These are phyloP conservation scores for Macroventuria anomochaeta DNA, from an alignment of 2,329 filamentous ascomycete genomes.

Conservation along the genomic window DNA sequence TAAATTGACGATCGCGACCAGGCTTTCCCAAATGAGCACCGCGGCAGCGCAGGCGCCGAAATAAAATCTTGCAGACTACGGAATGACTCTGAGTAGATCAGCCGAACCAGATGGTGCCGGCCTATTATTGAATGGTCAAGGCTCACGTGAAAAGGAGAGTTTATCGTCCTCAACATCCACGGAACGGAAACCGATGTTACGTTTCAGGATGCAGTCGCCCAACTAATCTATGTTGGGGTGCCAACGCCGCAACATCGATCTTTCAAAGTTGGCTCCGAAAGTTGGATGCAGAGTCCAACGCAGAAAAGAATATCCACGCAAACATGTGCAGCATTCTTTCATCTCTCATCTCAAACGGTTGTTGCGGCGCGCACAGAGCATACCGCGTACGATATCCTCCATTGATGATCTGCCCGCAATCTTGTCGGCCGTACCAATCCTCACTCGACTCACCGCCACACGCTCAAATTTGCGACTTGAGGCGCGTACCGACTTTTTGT, in stretches of 20 bases:
- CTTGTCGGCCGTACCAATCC: slow-evolving; percentile 26
- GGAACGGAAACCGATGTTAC: slow-evolving; percentile 20
- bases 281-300: too few relatives aligned
- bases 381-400: slow-evolving; percentile 22
- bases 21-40: slow-evolving; percentile 29
- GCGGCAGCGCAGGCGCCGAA: slow-evolving; percentile 19
- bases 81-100: slow-evolving; percentile 34
- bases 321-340: slow-evolving; percentile 23
- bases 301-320: slow-evolving; percentile 15
- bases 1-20: slow-evolving; percentile 31
- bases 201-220: slow-evolving; percentile 33
- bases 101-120: slow-evolving; percentile 40
- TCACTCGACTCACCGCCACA: slow-evolving; percentile 32
- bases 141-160: slow-evolving; percentile 41
- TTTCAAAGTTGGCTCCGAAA: slow-evolving; percentile 6
- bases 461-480: slow-evolving; percentile 18
- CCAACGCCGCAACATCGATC: not conserved
- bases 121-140: slow-evolving; percentile 24
- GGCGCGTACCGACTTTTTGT: slow-evolving; percentile 16
- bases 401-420: slow-evolving; percentile 33
- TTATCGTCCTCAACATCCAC: slow-evolving; percentile 19
- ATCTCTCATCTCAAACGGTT: slow-evolving; percentile 33
- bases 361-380: slow-evolving; percentile 30
- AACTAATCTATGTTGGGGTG: slow-evolving; percentile 15
- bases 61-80: slow-evolving; percentile 31